These are phyloP conservation scores for Platanthera zijinensis DNA, from an alignment of 106 monocot species.

Conservation along the genomic window DNA sequence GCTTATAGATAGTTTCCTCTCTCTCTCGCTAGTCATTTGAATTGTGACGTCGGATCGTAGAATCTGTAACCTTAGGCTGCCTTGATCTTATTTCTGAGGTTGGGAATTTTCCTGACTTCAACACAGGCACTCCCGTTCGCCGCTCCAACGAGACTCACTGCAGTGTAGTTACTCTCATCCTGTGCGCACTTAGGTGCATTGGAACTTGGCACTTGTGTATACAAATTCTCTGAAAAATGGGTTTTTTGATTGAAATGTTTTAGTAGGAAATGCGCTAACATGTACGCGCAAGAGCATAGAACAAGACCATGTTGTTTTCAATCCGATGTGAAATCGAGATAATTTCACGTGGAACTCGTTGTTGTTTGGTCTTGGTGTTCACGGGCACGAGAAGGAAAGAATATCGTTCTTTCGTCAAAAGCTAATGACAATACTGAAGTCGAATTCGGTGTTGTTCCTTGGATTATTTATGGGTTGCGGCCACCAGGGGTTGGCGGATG, in stretches of 20 bases:
- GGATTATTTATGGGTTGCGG: slow-evolving; percentile 34
- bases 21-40: too few species aligned
- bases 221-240: slow-evolving; percentile 13
- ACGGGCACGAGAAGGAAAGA: slow-evolving; percentile 23
- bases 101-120: too few species aligned
- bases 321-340: slow-evolving; percentile 17
- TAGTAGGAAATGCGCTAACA: slow-evolving; percentile 42
- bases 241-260: slow-evolving; percentile 15
- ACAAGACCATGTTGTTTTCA: slow-evolving; percentile 17
- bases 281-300: slow-evolving; percentile 34
- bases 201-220: slow-evolving; percentile 19
- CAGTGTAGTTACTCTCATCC: slow-evolving; percentile 21
- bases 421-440: slow-evolving; percentile 14
- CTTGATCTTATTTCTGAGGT: too few species aligned
- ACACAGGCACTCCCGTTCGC: too few species aligned
- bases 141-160: too few species aligned
- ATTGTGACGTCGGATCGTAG: too few species aligned
- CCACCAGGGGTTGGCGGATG: slow-evolving; percentile 33
- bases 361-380: slow-evolving; percentile 35
- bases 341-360: too few species aligned
- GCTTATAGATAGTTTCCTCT: too few species aligned
- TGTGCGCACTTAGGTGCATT: slow-evolving; percentile 31
- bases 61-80: too few species aligned
- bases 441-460: slow-evolving; percentile 28
- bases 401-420: slow-evolving; percentile 19